phyloP scores from a whole-genome alignment of 2,329 filamentous ascomycete species.

The Berkeleyomyces rouxiae region DNA sequence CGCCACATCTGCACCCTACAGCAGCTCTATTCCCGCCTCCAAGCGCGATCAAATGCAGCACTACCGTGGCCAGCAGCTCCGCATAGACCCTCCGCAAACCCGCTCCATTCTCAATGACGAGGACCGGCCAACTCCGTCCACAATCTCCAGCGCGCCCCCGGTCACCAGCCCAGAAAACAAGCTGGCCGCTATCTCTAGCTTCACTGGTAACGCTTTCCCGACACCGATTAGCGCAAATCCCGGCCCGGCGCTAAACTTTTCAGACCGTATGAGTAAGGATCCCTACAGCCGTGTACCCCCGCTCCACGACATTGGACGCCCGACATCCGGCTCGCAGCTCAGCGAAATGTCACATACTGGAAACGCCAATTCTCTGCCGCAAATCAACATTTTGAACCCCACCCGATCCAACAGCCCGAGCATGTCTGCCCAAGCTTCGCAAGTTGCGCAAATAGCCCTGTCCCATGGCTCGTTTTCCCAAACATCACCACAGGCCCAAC shows the following conservation, averaged over 20 bases:
- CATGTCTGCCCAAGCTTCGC: slow-evolving; percentile 21
- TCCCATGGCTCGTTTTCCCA: slow-evolving; percentile 35
- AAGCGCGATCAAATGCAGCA: slow-evolving; percentile 27
- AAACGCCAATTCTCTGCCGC: slow-evolving; percentile 32
- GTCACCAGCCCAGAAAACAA: slow-evolving; percentile 44
- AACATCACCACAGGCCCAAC: slow-evolving; percentile 15
- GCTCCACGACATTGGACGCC: slow-evolving; percentile 40
- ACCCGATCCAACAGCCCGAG: slow-evolving; percentile 33
- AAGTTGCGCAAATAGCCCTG: slow-evolving; percentile 38
- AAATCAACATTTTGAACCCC: slow-evolving; percentile 39
- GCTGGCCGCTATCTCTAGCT: slow-evolving; percentile 40
- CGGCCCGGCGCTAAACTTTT: slow-evolving; percentile 27
- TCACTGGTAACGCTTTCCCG: slow-evolving; percentile 36
- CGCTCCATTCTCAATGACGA: slow-evolving; percentile 38
- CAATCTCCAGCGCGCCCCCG: slow-evolving; percentile 37
- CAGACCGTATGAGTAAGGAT: slow-evolving; percentile 37
- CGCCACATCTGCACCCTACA: slow-evolving; percentile 34
- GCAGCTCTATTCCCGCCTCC: slow-evolving; percentile 42
- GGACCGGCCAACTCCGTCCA: slow-evolving; percentile 41
- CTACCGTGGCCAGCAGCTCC: slow-evolving; percentile 44
- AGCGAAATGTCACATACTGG: slow-evolving; percentile 19
- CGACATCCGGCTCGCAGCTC: slow-evolving; percentile 35
- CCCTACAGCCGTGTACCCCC: slow-evolving; percentile 44
- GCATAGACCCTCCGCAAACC: slow-evolving; percentile 46
- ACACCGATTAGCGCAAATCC: slow-evolving; percentile 45